Evolutionary conservation across 2,329 filamentous ascomycete genomes (phyloP), one percentile per base, ranked within the genome.

Genomic region (Meredithiella fracta): DNA sequence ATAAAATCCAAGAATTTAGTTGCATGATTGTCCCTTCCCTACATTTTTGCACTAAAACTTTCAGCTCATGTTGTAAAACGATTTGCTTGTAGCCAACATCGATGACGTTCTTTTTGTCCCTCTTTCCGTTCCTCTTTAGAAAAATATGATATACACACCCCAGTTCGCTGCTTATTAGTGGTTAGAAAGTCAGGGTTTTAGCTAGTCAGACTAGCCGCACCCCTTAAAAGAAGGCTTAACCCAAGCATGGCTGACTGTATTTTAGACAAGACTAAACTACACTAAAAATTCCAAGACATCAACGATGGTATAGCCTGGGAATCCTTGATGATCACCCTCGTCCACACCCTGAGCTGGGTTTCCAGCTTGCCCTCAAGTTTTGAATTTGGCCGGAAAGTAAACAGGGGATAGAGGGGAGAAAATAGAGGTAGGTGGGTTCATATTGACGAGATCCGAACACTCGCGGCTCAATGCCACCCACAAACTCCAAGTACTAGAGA

Each of bases 11-110:
- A 34, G 29, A 34, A 34, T 34, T 34, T 34, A 34, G 11, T 34
- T 34, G 29, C 29, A 34, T 34, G 11, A 34, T 11, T 34, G 29
- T 11, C 5, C 5, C 5, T 34, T 11, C 29, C 29, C 20, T 22
- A 44, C 40, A 44, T 44, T 44, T 44, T 44, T 44, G 8, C 40
- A 44, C 40, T 44, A 49, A 44, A 44, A 44, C 44, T 49, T 49
- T 49, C 44, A 49, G 44, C 44, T 26, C 23, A 49, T 25, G 17
- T 49, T 49, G 44, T 49, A 49, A 49, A 49, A 22, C 22, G 23
- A 49, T 20, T 49, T 49, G 22, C 22, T 26, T 49, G 44, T 25
- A 22, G 17, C 15, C 23, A 22, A 49, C 3, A 25, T 25, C 44
- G 44, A 49, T 49, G 44, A 49, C 44, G 44, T 49, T 49, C 22